Evolutionary conservation across 2,329 filamentous ascomycete species (phyloP), one percentile per base, ranked within the genome.

Genomic region (Trichoderma pleuroti): DNA sequence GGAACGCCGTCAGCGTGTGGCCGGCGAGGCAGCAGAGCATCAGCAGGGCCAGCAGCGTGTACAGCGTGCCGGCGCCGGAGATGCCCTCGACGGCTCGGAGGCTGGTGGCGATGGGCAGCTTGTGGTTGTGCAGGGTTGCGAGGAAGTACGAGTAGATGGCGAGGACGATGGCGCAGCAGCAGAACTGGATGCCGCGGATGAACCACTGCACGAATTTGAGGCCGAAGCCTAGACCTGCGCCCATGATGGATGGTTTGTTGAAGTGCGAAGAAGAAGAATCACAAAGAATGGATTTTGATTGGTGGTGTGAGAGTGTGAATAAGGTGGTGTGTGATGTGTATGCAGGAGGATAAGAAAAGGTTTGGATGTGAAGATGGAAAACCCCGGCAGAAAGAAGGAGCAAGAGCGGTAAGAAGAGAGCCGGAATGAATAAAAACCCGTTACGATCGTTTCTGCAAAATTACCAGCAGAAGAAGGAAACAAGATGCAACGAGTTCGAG

Each of bases 111-210:
- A 94, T 94, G 71, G 77, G 70, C 16, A 90, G 80, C 74, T 89
- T 76, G 81, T 93, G 88, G 76, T 91, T 88, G 72, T 87, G 80
- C 16, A 94, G 87, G 10, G 91, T 87, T 10, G 91, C 89, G 63
- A 98, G 88, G 85, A 94, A 97, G 85, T 97, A 97, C 63, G 90
- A 91, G 85, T 91, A 94, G 77, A 96, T 87, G 74, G 87, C 91
- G 72, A 98, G 87, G 72, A 95, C 87, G 74, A 97, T 86, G 71
- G 86, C 89, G 10, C 91, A 86, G 79, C 89, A 92, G 78, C 88
- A 85, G 80, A 97, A 91, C 76, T 93, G 88, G 70, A 97, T 82
- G 74, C 86, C 82, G 75, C 95, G 92, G 76, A 97, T 83, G 79
- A 91, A 85, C 79, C 91, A 91, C 77, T 93, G 91, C 60, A 87